A percentile compares a stretch with the other conserved stretches of the same genome.
Evolutionary conservation across 2,329 filamentous ascomycete genomes (phyloP).

Genomic region (Periconia sp.): DNA sequence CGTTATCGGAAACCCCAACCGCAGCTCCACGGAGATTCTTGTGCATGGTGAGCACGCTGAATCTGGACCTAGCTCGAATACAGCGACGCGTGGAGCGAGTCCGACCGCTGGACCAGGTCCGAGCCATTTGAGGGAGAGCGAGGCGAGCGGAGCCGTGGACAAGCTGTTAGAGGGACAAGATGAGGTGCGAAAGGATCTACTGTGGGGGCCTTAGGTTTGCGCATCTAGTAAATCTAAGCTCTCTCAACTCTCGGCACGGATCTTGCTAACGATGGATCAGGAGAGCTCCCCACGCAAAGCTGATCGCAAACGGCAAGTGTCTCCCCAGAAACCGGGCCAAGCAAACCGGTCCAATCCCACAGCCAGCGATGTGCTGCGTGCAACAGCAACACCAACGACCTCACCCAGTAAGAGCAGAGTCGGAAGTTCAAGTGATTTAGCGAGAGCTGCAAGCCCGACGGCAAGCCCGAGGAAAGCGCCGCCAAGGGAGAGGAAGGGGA

Average conservation of each 20-base stretch:
- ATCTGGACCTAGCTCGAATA: conserved; percentile 32
- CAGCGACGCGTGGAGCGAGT: conserved; percentile 40
- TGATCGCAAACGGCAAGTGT: conserved; percentile 17
- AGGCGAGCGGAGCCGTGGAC: conserved; percentile 27
- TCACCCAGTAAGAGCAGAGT: conserved; percentile 24
- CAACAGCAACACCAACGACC: conserved; percentile 11
- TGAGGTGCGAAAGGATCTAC: conserved; percentile 53
- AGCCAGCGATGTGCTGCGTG: conserved; percentile 11
- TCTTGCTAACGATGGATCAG: no score
- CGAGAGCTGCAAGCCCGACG: conserved; percentile 18
- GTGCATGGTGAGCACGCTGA: conserved; percentile 28
- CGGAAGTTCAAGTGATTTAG: conserved; percentile 23
- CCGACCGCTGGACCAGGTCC: conserved; percentile 38
- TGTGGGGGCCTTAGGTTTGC: conserved; percentile 51
- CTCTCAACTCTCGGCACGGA: conserved; percentile 14
- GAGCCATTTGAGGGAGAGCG: conserved; percentile 41
- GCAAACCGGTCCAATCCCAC: conserved; percentile 17
- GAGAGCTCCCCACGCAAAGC: neutral
- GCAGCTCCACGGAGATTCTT: conserved; percentile 34
- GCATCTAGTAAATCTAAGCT: conserved; percentile 39
- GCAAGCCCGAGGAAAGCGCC: conserved; percentile 26
- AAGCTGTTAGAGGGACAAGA: conserved; percentile 38
- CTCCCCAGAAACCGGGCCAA: conserved; percentile 21
- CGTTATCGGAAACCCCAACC: conserved; percentile 26
- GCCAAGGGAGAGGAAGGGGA: conserved; percentile 28